phyloP scores from a whole-genome alignment of 768 basidiomycete species.

The Lactifluus subvellereus region DNA sequence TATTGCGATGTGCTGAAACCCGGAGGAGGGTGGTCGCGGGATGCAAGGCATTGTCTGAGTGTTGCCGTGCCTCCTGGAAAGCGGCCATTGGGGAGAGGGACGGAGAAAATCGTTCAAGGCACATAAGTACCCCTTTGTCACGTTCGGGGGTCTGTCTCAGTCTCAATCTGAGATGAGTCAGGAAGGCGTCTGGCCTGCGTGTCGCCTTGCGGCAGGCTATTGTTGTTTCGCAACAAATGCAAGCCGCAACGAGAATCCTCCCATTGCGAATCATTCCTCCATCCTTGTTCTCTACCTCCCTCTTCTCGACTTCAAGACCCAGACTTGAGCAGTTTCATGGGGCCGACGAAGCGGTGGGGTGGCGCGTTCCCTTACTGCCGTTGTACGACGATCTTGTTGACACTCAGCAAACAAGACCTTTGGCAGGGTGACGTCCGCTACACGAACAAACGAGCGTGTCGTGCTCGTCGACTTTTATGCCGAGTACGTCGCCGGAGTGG shows the following conservation, averaged over 20 bases:
- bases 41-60: neutral
- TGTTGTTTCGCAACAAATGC: neutral
- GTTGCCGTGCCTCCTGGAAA: neutral
- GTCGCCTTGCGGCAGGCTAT: neutral
- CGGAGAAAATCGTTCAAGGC: neutral
- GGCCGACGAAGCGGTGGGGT: slow-evolving; percentile 40
- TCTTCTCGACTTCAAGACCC: slow-evolving; percentile 41
- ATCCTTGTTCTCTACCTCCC: neutral
- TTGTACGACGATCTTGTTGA: neutral
- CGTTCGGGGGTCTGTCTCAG: neutral
- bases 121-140: neutral
- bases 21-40: neutral
- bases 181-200: neutral
- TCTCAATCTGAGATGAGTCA: no score
- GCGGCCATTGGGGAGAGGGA: neutral
- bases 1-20: neutral
- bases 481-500: slow-evolving; percentile 42
- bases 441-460: slow-evolving; percentile 41
- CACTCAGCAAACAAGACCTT: slow-evolving; percentile 32
- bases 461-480: slow-evolving; percentile 79
- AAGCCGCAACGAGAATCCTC: neutral
- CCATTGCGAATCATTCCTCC: neutral
- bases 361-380: neutral
- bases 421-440: slow-evolving; percentile 29
- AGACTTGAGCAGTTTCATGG: slow-evolving; percentile 40